These are phyloP conservation scores for Hericium erinaceus DNA, from an alignment of 768 basidiomycete genomes.

Conservation along the genomic window DNA sequence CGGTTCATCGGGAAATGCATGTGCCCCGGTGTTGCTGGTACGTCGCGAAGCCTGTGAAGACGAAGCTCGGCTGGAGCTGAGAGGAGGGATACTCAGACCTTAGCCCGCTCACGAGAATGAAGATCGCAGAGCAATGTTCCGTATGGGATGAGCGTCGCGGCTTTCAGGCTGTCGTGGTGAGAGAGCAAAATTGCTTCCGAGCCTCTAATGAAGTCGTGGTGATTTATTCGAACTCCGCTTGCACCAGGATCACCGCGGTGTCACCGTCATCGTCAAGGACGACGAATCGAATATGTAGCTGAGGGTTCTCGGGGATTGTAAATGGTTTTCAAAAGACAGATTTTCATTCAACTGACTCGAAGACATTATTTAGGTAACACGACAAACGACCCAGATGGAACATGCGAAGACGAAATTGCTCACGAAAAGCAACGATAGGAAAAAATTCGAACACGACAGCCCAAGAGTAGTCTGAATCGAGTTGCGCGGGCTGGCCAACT, in stretches of 20 bases:
- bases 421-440: background rate
- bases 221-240: no score
- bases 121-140: background rate
- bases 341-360: no score
- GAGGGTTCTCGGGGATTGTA: no score
- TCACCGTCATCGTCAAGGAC: no score
- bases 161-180: background rate
- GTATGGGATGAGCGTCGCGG: background rate
- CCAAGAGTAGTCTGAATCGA: conserved; percentile 1
- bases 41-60: background rate
- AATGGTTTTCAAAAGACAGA: no score
- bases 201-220: no score
- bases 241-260: no score
- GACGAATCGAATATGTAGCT: no score
- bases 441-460: background rate
- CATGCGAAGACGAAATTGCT: background rate
- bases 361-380: no score
- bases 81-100: background rate
- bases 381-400: background rate
- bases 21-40: background rate
- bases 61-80: background rate
- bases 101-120: background rate
- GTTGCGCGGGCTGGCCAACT: background rate
- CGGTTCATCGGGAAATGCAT: background rate
- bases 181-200: background rate